Conservation (phyloP, 345 rosid genomes). For the Abelmoschus esculentus region DNA sequence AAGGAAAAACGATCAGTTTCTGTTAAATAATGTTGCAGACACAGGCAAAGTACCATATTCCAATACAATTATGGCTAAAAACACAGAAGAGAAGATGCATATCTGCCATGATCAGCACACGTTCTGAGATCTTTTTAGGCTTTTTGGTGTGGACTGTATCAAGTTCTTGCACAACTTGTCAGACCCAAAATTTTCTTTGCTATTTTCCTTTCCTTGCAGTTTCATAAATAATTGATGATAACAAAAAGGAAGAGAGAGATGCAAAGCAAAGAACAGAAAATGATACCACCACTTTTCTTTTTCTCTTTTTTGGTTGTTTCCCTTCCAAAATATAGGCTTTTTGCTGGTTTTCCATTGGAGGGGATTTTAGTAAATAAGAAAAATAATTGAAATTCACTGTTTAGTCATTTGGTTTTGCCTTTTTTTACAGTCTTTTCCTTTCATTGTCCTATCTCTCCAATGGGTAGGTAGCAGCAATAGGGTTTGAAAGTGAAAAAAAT, state of each 20-base stretch:
- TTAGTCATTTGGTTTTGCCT: neutral
- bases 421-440: neutral
- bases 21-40: conserved; percentile 18
- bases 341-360: neutral
- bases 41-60: conserved; percentile 19
- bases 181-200: conserved; percentile 9
- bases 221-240: conserved; percentile 9
- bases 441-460: neutral
- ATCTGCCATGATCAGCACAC: conserved; percentile 1
- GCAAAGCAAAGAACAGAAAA: neutral
- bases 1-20: neutral
- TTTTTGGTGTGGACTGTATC: neutral
- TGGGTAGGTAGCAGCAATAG: neutral
- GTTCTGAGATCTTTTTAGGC: conserved; percentile 17
- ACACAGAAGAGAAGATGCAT: conserved; percentile 15
- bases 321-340: neutral
- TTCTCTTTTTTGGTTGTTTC: no score
- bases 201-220: conserved; percentile 9
- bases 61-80: conserved; percentile 17
- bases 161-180: conserved; percentile 21
- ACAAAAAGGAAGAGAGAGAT: neutral
- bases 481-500: neutral
- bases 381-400: neutral
- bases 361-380: no score
- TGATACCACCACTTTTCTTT: conserved; percentile 6